phyloP scores from a whole-genome alignment of 371 early-diverging fungal genomes.

The Apophysomyces variabilis region DNA sequence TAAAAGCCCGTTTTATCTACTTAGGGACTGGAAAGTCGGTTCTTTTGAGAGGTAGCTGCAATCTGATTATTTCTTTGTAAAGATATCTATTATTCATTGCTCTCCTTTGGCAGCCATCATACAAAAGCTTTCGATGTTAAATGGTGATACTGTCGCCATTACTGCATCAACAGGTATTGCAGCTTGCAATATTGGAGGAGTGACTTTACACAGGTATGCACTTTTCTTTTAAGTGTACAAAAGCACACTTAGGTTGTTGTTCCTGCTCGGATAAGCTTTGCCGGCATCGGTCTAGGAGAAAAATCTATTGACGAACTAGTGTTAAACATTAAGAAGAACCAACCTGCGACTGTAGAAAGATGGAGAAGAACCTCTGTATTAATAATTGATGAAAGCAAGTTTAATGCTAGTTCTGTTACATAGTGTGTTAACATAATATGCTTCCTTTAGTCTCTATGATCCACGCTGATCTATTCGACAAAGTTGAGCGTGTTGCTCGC shows the following conservation, averaged over 20 bases:
- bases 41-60: constrained; percentile 50
- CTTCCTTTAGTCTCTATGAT: constrained; percentile 81
- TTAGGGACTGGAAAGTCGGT: constrained; percentile 81
- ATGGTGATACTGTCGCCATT: constrained; percentile 59
- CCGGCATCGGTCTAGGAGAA: constrained; percentile 74
- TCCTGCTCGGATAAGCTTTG: constrained; percentile 54
- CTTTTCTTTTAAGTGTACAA: background rate
- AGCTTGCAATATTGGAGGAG: constrained; percentile 82
- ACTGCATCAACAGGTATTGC: constrained; percentile 92
- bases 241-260: background rate
- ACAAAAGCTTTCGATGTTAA: constrained; percentile 34
- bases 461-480: constrained; percentile 79
- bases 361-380: constrained; percentile 73
- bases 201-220: constrained; percentile 68
- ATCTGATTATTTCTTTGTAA: background rate
- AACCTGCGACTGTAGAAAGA: constrained; percentile 30
- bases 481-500: constrained; percentile 77
- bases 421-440: background rate
- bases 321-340: constrained; percentile 32
- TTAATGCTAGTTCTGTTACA: background rate
- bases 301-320: constrained; percentile 49
- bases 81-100: too few relatives aligned
- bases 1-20: background rate
- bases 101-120: constrained; percentile 60
- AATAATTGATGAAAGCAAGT: constrained; percentile 87